Evolutionary conservation across 2,329 filamentous ascomycete genomes (phyloP).

Genomic region (Talaromyces atroroseus): DNA sequence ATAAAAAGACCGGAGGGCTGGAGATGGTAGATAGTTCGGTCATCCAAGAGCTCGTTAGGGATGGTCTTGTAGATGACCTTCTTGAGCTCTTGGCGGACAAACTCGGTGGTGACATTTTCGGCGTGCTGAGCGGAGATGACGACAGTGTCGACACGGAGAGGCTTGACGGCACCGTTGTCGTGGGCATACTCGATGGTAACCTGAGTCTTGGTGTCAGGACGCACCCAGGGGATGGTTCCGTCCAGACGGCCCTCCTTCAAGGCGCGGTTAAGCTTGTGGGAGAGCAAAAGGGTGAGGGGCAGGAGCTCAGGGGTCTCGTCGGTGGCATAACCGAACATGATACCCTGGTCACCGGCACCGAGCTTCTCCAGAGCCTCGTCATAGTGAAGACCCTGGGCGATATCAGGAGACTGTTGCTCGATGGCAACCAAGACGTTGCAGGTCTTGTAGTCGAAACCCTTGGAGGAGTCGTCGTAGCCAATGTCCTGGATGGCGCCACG

Average conservation of each 20-base stretch:
- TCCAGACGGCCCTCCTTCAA: slow-evolving; percentile 87
- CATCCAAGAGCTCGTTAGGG: slow-evolving; percentile 84
- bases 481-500: slow-evolving; percentile 95
- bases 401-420: slow-evolving; percentile 98
- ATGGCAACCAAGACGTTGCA: slow-evolving; percentile 98
- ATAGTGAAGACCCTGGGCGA: slow-evolving; percentile 97
- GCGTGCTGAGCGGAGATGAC: slow-evolving; percentile 95
- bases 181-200: slow-evolving; percentile 98
- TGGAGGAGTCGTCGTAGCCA: slow-evolving; percentile 91
- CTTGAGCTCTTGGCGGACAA: slow-evolving; percentile 92
- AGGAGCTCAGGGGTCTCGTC: slow-evolving; percentile 98
- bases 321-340: slow-evolving; percentile 99
- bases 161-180: slow-evolving; percentile 84
- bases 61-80: slow-evolving; percentile 97
- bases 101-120: slow-evolving; percentile 79
- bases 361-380: slow-evolving; percentile 96
- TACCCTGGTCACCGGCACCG: slow-evolving; percentile 98
- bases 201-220: slow-evolving; percentile 99
- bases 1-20: slow-evolving; percentile 98
- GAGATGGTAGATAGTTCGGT: slow-evolving; percentile 94
- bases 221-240: slow-evolving; percentile 84
- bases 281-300: slow-evolving; percentile 85
- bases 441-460: slow-evolving; percentile 99
- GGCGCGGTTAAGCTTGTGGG: slow-evolving; percentile 94
- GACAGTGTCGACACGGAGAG: slow-evolving; percentile 88